Evolutionary conservation across 139 green algal species (phyloP).

Genomic region (Micromonas pusilla): DNA sequence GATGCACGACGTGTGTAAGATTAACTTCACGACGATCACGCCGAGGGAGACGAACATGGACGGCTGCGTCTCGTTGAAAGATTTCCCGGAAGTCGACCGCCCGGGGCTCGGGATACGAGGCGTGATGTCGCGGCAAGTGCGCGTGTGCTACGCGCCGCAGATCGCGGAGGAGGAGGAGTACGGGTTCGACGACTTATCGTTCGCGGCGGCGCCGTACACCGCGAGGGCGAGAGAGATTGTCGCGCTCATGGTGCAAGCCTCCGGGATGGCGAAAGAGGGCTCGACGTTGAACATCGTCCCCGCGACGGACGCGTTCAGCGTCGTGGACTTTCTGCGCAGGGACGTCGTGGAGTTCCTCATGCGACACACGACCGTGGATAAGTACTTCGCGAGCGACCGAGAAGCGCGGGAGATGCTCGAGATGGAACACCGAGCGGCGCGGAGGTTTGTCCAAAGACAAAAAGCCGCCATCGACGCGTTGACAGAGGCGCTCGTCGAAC

Average conservation of each 20-base stretch:
- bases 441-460: conserved; percentile 4
- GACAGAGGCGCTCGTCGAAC: not conserved
- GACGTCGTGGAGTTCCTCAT: not conserved
- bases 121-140: not conserved
- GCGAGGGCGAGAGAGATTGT: conserved; percentile 13
- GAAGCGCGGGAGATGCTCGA: not conserved
- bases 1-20: not conserved
- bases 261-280: not conserved
- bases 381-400: not conserved
- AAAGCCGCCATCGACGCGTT: conserved; percentile 9
- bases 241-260: not conserved
- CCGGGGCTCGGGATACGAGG: not conserved
- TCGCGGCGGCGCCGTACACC: conserved; percentile 8
- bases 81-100: not conserved
- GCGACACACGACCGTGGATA: not conserved
- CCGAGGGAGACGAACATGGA: conserved; percentile 4
- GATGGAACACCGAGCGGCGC: not conserved
- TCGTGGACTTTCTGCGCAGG: not conserved
- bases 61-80: not conserved
- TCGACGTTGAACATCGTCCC: not conserved
- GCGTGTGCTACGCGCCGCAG: not conserved
- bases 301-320: not conserved
- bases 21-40: conserved; percentile 1
- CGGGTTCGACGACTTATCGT: conserved; percentile 6
- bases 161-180: conserved; percentile 8